Evolutionary conservation across 306 rosid species (phyloP).

Genomic region (Cicer pinnatifidum): DNA sequence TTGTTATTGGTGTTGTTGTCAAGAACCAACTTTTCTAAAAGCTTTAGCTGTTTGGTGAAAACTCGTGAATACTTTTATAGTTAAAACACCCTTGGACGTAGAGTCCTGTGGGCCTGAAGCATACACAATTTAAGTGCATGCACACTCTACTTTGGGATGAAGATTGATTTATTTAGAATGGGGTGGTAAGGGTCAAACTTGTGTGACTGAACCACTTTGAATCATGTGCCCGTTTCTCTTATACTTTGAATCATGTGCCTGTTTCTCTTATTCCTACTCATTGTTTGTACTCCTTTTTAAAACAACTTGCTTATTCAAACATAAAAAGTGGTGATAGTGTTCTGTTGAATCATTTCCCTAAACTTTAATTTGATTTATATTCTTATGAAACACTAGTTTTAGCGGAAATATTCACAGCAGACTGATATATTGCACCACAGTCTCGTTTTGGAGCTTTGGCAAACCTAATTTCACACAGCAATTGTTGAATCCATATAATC

Average conservation of each 20-base stretch:
- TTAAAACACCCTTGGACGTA: slow-evolving; percentile 6
- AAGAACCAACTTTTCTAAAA: slow-evolving; percentile 17
- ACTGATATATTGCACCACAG: slow-evolving; percentile 14
- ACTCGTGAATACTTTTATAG: slow-evolving; percentile 1
- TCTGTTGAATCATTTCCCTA: background rate
- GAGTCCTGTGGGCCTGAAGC: slow-evolving; percentile 7
- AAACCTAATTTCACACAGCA: slow-evolving; percentile 15
- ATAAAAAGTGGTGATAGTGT: background rate
- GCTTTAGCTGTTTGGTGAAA: slow-evolving; percentile 6
- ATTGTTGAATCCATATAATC: slow-evolving; percentile 1
- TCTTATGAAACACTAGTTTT: slow-evolving; percentile 3
- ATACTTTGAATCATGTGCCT: background rate
- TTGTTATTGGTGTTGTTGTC: slow-evolving; percentile 6
- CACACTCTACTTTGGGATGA: background rate
- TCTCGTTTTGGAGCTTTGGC: background rate
- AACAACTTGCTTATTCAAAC: slow-evolving; percentile 21
- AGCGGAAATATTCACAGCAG: background rate
- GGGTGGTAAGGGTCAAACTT: background rate
- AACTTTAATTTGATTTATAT: background rate
- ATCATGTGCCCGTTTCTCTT: background rate
- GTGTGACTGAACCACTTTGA: slow-evolving; percentile 18
- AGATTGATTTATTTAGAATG: slow-evolving; percentile 14
- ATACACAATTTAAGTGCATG: background rate
- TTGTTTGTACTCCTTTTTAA: background rate
- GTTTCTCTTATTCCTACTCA: background rate